Base-by-base conservation (phyloP, 2,329 filamentous ascomycete species). In the Fusarium nelsonii region DNA sequence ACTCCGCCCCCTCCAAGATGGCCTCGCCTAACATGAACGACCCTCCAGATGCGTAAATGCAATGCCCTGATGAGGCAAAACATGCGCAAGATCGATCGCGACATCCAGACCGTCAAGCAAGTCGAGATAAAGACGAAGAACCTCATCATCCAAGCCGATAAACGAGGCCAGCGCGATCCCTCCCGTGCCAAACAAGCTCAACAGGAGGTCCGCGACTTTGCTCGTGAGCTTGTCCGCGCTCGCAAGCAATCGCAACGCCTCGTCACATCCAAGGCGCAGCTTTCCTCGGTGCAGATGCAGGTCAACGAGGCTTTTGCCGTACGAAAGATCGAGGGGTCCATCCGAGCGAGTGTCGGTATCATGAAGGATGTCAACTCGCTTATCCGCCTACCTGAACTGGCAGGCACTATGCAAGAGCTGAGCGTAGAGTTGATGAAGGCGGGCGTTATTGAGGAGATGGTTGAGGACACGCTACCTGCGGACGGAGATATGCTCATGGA, bases 371-470 rank as follows among this genome's bases (percentile, higher is more conserved):
- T 99, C 63, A 98, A 98, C 79, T 87, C 86, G 16, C 84, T 98
- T 28, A 89, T 97, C 50, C 86, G 91, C 30, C 81, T 99, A 73
- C 96, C 96, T 12, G 92, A 97, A 71, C 84, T 98, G 65, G 93
- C 91, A 20, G 90, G 88, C 15, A 97, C 94, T 10, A 98, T 98
- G 95, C 86, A 90, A 68, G 93, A 97, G 79, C 83, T 98, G 50
- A 91, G 90, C 74, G 86, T 91, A 60, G 96, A 98, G 84, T 82
- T 98, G 71, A 92, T 97, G 79, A 97, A 94, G 83, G 95, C 96
- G 4, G 96, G 95, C 16, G 95, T 99, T 70, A 97, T 98, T 64
- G 95, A 98, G 84, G 96, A 99, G 83, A 97, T 98, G 92, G 90
- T 97, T 6, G 92, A 91, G 48, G 95, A 98, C 78, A 90, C 86